phyloP scores from a whole-genome alignment of 305 asterid species.

The Coffea humblotiana region DNA sequence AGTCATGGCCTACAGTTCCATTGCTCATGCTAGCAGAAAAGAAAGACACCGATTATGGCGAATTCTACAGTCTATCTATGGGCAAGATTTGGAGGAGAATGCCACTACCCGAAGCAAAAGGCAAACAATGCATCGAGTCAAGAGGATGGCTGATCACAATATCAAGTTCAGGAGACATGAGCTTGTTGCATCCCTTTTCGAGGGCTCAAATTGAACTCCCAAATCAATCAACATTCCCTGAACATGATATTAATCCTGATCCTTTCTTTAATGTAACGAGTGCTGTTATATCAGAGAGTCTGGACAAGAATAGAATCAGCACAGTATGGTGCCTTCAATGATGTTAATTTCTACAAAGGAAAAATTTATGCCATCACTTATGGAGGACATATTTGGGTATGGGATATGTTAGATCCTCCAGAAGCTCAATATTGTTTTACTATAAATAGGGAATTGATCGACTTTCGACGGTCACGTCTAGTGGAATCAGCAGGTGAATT shows the following conservation, averaged over 20 bases:
- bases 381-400: not conserved
- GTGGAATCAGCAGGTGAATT: not conserved
- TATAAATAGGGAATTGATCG: not conserved
- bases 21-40: conserved; percentile 1
- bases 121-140: not conserved
- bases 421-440: not conserved
- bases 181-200: conserved; percentile 11
- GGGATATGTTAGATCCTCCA: not conserved
- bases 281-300: conserved; percentile 7
- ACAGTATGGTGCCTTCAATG: not conserved
- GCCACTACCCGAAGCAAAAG: not conserved
- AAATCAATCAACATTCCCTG: not conserved
- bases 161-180: not conserved
- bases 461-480: not conserved
- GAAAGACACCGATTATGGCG: not conserved
- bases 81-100: not conserved
- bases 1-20: not conserved
- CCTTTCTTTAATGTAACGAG: not conserved
- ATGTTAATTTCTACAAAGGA: not conserved
- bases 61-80: not conserved
- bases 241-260: not conserved
- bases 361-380: not conserved
- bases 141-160: conserved; percentile 3
- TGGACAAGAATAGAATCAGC: not conserved
- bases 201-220: conserved; percentile 11